These are phyloP conservation scores for Chaetomiaceae sp. DNA, from an alignment of 2,329 filamentous ascomycete genomes.

Conservation along the genomic window DNA sequence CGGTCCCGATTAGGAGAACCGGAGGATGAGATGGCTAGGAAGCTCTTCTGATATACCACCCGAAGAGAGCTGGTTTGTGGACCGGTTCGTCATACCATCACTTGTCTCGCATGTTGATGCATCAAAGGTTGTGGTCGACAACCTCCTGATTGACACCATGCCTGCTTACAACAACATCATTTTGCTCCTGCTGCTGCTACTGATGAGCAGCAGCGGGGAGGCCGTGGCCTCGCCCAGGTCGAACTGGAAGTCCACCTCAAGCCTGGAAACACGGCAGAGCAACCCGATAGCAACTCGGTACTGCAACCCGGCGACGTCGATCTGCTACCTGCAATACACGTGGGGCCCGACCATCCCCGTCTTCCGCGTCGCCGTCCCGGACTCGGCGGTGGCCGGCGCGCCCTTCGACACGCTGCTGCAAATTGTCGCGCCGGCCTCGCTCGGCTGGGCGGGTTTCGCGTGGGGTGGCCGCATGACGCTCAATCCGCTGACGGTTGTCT, in stretches of 20 bases:
- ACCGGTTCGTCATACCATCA: no score
- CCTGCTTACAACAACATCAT: not conserved
- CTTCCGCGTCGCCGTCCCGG: slow-evolving; percentile 27
- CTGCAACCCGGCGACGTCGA: slow-evolving; percentile 12
- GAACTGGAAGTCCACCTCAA: no score
- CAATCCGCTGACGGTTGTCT: slow-evolving; percentile 33
- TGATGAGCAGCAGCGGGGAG: not conserved
- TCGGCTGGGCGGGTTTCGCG: slow-evolving; percentile 34
- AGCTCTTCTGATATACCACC: no score
- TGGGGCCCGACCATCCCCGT: slow-evolving; percentile 15
- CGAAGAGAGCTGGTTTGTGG: no score
- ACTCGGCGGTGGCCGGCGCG: slow-evolving; percentile 16
- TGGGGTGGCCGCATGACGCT: slow-evolving; percentile 37
- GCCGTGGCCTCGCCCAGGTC: not conserved
- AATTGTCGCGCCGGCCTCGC: slow-evolving; percentile 30
- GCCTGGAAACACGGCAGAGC: slow-evolving; percentile 6
- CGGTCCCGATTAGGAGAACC: no score
- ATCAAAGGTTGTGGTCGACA: no score
- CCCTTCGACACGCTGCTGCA: slow-evolving; percentile 33
- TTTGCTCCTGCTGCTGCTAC: not conserved
- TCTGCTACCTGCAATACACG: slow-evolving; percentile 23
- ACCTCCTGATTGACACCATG: not conserved
- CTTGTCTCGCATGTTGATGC: no score
- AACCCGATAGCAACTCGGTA: slow-evolving; percentile 1
- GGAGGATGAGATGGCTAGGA: no score